These are phyloP conservation scores for Taxawa tesnikishii DNA, from an alignment of 2,329 filamentous ascomycete genomes.

Conservation along the genomic window DNA sequence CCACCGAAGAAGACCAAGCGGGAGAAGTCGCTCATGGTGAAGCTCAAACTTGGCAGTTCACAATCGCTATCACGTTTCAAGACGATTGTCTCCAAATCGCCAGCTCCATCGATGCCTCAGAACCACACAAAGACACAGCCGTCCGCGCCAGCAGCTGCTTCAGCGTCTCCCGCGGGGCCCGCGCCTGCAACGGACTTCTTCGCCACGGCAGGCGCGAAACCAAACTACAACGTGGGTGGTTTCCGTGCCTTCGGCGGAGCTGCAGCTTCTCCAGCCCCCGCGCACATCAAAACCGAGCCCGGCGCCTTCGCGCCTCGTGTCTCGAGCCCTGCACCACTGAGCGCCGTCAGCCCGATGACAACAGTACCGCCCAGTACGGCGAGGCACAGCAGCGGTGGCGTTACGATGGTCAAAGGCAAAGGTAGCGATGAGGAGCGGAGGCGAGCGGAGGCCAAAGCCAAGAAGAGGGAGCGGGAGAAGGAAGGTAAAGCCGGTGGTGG, in stretches of 20 bases:
- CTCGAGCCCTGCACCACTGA: neutral
- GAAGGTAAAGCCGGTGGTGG: constrained; percentile 8
- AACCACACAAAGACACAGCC: neutral
- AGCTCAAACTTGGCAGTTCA: neutral
- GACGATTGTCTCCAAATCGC: constrained; percentile 3
- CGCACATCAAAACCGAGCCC: constrained; percentile 1
- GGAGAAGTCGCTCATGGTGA: constrained; percentile 1
- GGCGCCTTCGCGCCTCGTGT: neutral
- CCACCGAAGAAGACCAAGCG: constrained; percentile 1
- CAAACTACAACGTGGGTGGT: constrained; percentile 14
- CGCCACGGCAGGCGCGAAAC: constrained; percentile 8
- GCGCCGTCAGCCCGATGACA: constrained; percentile 5
- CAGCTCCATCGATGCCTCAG: constrained; percentile 3
- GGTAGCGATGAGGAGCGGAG: too few relatives aligned
- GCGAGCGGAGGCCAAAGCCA: neutral
- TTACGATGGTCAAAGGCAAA: too few relatives aligned
- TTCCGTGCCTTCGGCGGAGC: constrained; percentile 12
- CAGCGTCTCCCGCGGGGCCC: constrained; percentile 1
- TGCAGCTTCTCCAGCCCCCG: neutral
- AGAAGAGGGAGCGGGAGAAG: constrained; percentile 4
- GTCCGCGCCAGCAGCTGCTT: constrained; percentile 1
- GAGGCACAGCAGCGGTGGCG: constrained; percentile 2
- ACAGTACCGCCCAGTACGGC: constrained; percentile 1
- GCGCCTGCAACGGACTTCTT: constrained; percentile 5
- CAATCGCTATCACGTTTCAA: constrained; percentile 1